Base-by-base conservation (phyloP, 2,329 filamentous ascomycete species). In the Sarocladiaceae sp. region DNA sequence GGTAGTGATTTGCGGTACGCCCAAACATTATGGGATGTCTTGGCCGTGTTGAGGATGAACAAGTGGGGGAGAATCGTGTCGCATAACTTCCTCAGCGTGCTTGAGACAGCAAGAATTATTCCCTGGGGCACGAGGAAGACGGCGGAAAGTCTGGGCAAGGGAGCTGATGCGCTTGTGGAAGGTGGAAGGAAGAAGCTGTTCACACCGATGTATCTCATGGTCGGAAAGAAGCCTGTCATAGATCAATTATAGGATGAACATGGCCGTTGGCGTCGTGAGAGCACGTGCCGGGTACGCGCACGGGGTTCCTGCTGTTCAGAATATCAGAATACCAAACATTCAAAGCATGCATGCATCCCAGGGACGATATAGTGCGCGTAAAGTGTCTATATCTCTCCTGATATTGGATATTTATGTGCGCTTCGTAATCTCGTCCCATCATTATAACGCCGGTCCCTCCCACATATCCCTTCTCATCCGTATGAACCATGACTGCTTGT, bases 131-230 rank as follows among this genome's bases (percentile, higher is more conserved):
- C 88, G 33, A 83, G 85, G 64, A 94, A 93, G 79, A 94, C 88
- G 11, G 88, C 88, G 9, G 83, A 95, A 64, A 87, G 83, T 55
- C 65, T 95, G 53, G 87, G 80, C 1, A 60, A 77, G 46, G 89
- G 85, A 11, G 88, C 78, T 3, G 89, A 95, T 63, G 83, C 79
- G 48, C 70, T 95, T 45, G 89, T 95, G 4, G 84, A 83, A 42
- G 89, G 90, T 58, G 89, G 82, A 6, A 79, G 81, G 67, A 73
- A 85, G 70, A 87, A 93, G 66, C 72, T 96, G 33, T 96, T 95
- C 67, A 95, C 89, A 3, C 90, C 90, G 16, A 95, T 95, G 90
- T 95, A 94, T 68, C 69, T 95, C 58, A 94, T 95, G 86, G 79
- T 95, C 43, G 89, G 80, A 45, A 79, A 83, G 65, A 95, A 95